Percentiles rank a stretch among this genome's conserved stretches.
phyloP scores from a whole-genome alignment of 495 filamentous ascomycete species.

The Halenospora varia region DNA sequence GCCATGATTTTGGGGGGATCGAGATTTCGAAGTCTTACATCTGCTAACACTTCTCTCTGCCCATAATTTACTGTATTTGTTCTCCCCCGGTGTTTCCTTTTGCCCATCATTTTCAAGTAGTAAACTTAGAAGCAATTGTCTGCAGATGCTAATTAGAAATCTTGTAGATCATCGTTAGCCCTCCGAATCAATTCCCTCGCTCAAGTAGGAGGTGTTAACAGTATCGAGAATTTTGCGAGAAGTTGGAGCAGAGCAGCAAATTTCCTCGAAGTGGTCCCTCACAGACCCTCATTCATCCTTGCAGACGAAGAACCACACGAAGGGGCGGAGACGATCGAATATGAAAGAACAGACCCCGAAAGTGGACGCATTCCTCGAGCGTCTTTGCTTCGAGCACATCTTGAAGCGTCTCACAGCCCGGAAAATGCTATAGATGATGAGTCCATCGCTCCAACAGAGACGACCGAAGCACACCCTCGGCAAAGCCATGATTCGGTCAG shows the following conservation, averaged over 20 bases:
- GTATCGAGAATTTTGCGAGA: conserved; percentile 88
- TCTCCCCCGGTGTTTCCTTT: too few species aligned
- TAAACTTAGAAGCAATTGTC: too few species aligned
- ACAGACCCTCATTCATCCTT: conserved; percentile 65
- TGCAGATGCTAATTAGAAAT: not conserved
- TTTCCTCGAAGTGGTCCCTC: conserved; percentile 80
- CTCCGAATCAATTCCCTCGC: conserved; percentile 62
- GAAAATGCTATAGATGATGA: conserved; percentile 25
- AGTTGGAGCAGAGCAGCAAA: conserved; percentile 91
- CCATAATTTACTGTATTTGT: too few species aligned
- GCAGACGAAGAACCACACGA: conserved; percentile 30
- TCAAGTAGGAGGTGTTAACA: conserved; percentile 87
- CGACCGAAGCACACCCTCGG: conserved; percentile 5
- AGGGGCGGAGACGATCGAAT: conserved; percentile 27
- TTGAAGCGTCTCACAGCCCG: conserved; percentile 27
- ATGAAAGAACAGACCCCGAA: conserved; percentile 23
- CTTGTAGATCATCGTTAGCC: conserved; percentile 65
- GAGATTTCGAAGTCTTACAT: not conserved
- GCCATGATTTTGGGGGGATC: too few species aligned
- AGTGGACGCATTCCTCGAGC: conserved; percentile 36
- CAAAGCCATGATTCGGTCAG: conserved; percentile 38
- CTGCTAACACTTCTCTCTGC: not conserved
- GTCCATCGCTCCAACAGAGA: conserved; percentile 9
- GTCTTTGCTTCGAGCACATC: conserved; percentile 43
- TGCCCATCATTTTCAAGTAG: too few species aligned